Evolutionary conservation across 805 yeast species (phyloP).

Genomic region (Candida lessepsii): DNA sequence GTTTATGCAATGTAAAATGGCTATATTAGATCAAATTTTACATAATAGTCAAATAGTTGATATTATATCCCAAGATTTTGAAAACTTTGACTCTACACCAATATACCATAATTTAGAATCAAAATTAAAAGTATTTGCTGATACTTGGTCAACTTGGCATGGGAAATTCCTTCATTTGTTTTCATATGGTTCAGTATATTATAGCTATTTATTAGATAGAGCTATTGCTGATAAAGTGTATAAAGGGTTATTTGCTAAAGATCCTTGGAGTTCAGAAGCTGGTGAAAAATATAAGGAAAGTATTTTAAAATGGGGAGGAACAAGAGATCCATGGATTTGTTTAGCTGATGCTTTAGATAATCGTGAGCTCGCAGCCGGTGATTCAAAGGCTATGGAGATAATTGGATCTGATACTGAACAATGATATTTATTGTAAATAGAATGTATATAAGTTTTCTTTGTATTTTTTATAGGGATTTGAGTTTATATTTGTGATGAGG

Average conservation of each 20-base stretch:
- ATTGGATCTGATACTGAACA: conserved; percentile 17
- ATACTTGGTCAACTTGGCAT: conserved; percentile 78
- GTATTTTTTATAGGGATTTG: too few relatives aligned
- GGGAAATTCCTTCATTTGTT: conserved; percentile 92
- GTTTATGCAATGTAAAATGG: conserved; percentile 86
- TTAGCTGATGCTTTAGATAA: conserved; percentile 75
- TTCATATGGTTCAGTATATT: conserved; percentile 92
- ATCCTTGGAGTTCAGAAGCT: conserved; percentile 69
- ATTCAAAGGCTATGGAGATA: conserved; percentile 63
- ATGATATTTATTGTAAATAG: not conserved
- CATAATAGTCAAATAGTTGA: conserved; percentile 47
- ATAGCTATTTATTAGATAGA: conserved; percentile 86
- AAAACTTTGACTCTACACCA: conserved; percentile 51
- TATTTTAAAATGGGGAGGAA: conserved; percentile 91
- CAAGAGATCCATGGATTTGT: conserved; percentile 84
- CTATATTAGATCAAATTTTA: conserved; percentile 78
- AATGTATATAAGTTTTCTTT: not conserved
- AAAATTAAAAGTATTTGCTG: conserved; percentile 60
- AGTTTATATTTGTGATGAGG: too few relatives aligned
- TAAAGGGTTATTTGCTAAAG: conserved; percentile 62
- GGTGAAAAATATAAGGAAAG: conserved; percentile 73
- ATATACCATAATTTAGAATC: conserved; percentile 68
- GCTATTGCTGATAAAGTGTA: conserved; percentile 89
- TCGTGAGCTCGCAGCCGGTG: conserved; percentile 63
- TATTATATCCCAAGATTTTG: conserved; percentile 15